Conservation (phyloP, 495 filamentous ascomycete species). For the Neohortaea acidophila region DNA sequence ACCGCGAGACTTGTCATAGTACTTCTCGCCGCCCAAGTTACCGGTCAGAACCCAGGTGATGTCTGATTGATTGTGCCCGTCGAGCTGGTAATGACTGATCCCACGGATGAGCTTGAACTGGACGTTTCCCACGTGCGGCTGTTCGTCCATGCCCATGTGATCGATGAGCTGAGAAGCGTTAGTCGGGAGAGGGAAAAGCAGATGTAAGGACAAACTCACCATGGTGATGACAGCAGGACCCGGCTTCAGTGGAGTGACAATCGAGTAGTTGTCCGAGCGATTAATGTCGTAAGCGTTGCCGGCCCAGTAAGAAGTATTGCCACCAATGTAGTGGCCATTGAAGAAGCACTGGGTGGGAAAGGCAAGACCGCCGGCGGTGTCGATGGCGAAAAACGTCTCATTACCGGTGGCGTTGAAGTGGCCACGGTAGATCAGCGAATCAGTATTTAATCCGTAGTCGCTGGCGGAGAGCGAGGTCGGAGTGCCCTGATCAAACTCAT, state of each 20-base stretch:
- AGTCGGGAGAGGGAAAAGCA: too few relatives aligned
- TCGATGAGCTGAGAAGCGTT: too few relatives aligned
- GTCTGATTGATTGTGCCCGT: slow-evolving; percentile 29
- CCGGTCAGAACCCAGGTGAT: slow-evolving; percentile 67
- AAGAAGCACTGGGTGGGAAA: slow-evolving; percentile 26
- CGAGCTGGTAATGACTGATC: slow-evolving; percentile 44
- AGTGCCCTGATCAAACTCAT: slow-evolving; percentile 38
- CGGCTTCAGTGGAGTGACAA: slow-evolving; percentile 40
- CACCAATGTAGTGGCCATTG: slow-evolving; percentile 24
- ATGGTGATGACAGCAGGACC: slow-evolving; percentile 48
- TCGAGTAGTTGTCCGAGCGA: slow-evolving; percentile 39
- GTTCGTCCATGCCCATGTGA: slow-evolving; percentile 55
- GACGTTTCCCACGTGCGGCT: slow-evolving; percentile 44
- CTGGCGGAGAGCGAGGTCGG: slow-evolving; percentile 48
- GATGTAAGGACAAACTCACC: too few relatives aligned
- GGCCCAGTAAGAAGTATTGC: too few relatives aligned
- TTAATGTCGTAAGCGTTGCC: slow-evolving; percentile 34
- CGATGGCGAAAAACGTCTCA: slow-evolving; percentile 40
- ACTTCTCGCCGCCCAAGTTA: slow-evolving; percentile 60
- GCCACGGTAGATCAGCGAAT: slow-evolving; percentile 53
- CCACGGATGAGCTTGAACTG: slow-evolving; percentile 56
- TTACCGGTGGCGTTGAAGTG: slow-evolving; percentile 52
- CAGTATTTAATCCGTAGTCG: slow-evolving; percentile 64
- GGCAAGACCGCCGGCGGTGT: slow-evolving; percentile 44
- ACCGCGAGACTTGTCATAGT: slow-evolving; percentile 48